phyloP scores from a whole-genome alignment of 495 filamentous ascomycete genomes.

The Elaphomyces granulatus region DNA sequence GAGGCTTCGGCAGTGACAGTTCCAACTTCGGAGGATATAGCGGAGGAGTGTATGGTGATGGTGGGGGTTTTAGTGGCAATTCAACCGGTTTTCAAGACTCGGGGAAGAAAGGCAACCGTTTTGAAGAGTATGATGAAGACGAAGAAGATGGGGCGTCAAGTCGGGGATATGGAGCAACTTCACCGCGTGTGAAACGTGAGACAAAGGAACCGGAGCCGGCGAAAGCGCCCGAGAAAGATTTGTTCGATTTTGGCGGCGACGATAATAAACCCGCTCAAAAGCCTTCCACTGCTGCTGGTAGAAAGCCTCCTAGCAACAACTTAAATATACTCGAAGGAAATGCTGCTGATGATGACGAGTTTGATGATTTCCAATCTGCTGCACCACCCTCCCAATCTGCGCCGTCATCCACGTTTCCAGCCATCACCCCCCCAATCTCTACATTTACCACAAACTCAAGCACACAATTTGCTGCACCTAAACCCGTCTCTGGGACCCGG shows the following conservation, averaged over 20 bases:
- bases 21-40: constrained; percentile 69
- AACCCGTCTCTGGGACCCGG: constrained; percentile 69
- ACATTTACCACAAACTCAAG: constrained; percentile 49
- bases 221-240: constrained; percentile 73
- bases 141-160: constrained; percentile 52
- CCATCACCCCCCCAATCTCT: constrained; percentile 27
- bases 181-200: constrained; percentile 28
- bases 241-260: constrained; percentile 78
- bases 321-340: constrained; percentile 41
- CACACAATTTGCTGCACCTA: constrained; percentile 64
- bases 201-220: constrained; percentile 47
- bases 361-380: constrained; percentile 97
- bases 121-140: constrained; percentile 94
- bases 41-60: constrained; percentile 82
- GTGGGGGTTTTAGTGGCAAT: constrained; percentile 71
- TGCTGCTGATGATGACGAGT: constrained; percentile 73
- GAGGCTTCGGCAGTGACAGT: constrained; percentile 75
- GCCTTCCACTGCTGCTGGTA: constrained; percentile 32
- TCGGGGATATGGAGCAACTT: constrained; percentile 28
- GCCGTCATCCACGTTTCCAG: constrained; percentile 29
- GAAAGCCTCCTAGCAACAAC: constrained; percentile 34
- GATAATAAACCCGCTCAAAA: constrained; percentile 25
- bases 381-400: constrained; percentile 28
- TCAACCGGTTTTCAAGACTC: constrained; percentile 54
- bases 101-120: constrained; percentile 52